These are phyloP conservation scores for Tylopilus sp. DNA, from an alignment of 1,284 basidiomycete species.

Conservation along the genomic window DNA sequence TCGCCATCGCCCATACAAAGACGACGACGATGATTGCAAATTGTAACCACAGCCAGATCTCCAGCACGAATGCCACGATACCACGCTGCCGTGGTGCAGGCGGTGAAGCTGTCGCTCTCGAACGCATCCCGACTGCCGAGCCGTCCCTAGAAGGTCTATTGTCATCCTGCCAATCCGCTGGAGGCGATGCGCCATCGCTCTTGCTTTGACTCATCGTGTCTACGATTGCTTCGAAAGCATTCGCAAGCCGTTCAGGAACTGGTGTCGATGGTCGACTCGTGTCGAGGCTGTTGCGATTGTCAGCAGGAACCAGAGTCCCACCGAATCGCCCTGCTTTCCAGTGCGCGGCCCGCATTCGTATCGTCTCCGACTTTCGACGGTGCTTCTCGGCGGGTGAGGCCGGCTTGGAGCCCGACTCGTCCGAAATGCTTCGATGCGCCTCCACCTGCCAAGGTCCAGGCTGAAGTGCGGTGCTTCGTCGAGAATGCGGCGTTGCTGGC, in stretches of 20 bases:
- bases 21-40: slow-evolving; percentile 66
- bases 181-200: slow-evolving; percentile 10
- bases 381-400: slow-evolving; percentile 25
- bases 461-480: slow-evolving; percentile 4
- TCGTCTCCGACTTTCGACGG: slow-evolving; percentile 42
- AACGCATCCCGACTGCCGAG: neutral
- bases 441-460: slow-evolving; percentile 12
- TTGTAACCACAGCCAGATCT: slow-evolving; percentile 77
- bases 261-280: slow-evolving; percentile 30
- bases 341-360: slow-evolving; percentile 41
- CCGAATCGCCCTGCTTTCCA: slow-evolving; percentile 45
- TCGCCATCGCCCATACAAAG: slow-evolving; percentile 74
- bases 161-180: slow-evolving; percentile 15
- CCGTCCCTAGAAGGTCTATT: slow-evolving; percentile 2
- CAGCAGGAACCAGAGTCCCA: slow-evolving; percentile 25
- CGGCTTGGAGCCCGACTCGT: slow-evolving; percentile 1
- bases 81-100: slow-evolving; percentile 30
- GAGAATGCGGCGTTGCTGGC: slow-evolving; percentile 8
- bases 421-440: slow-evolving; percentile 1
- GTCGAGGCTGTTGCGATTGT: slow-evolving; percentile 13
- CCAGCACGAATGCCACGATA: slow-evolving; percentile 51
- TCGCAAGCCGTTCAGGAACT: slow-evolving; percentile 36
- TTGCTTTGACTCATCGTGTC: slow-evolving; percentile 35
- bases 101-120: slow-evolving; percentile 15
- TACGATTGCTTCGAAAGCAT: slow-evolving; percentile 40